Base-by-base conservation (phyloP, 108 stramenopile species). In the Cyclotella atomus region DNA sequence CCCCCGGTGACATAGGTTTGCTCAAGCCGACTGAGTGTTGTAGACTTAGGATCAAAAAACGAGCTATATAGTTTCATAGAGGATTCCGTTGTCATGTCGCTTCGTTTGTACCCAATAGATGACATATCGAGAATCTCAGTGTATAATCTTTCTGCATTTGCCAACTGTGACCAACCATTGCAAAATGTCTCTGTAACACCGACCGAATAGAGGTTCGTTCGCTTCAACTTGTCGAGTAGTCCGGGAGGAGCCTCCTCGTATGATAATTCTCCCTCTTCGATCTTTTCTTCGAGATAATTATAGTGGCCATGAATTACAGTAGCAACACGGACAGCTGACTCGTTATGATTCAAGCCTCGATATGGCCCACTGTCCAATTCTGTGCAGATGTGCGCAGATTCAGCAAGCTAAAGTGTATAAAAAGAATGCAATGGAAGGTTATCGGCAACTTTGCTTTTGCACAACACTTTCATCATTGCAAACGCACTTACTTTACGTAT, bases 241-340 rank as follows among this genome's bases (percentile, higher is more conserved):
- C 89, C 83, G 20, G 82, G 73, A 25, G 79, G 71, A n/a, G 79
- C 61, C 21, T 84, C 82, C 68, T 81, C 75, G 56, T 49, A 80
- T 43, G 62, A 82, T 65, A 35, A 68, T 64, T 61, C 85, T 33
- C 69, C 49, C 77, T 77, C 74, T 82, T 85, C 83, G 49, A 72
- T 47, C 44, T 73, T 65, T 65, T 86, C 59, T 46, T 89, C 88
- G 23, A 87, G 76, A 56, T 84, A 86, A 71, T 91, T 89, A 57
- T 87, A 86, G 57, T 92, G 88, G 56, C 89, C 93, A 50, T 89
- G 82, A 41, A 96, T 77, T 27, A 84, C 79, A 1, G 95, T 89
- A 5, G 89, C 79, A 38, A 96, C 89, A n/a, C 86, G 84, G 32
- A 92, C 83, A 27, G 95, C 95, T 44, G 91, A 91, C 44, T 81